phyloP scores from a whole-genome alignment of 352 stramenopile species.

The Globisporangium cylindrosporum region DNA sequence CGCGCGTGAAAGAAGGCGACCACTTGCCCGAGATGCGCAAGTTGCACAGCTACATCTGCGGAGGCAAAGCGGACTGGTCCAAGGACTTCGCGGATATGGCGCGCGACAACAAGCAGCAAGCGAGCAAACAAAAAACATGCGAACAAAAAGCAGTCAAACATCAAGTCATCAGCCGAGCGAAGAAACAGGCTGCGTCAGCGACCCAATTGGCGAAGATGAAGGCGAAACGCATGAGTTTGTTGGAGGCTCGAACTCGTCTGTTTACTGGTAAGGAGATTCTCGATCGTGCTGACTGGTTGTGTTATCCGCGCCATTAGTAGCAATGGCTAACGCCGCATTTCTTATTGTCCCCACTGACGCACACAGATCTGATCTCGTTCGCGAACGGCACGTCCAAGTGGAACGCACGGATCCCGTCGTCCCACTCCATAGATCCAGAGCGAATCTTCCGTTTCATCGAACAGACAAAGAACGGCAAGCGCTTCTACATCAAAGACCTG shows the following conservation, averaged over 20 bases:
- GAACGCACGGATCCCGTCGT: conserved; percentile 56
- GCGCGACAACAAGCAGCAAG: background rate
- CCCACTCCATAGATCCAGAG: conserved; percentile 43
- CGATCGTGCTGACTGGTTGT: background rate
- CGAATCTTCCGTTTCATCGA: conserved; percentile 73
- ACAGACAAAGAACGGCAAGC: conserved; percentile 55
- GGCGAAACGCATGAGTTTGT: conserved; percentile 44
- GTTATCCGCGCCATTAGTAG: background rate
- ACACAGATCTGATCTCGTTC: conserved; percentile 54
- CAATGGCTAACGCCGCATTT: background rate
- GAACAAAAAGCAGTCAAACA: background rate
- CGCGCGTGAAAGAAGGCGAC: conserved; percentile 36
- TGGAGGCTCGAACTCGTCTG: conserved; percentile 46
- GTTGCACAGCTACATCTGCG: conserved; percentile 63
- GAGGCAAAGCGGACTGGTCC: conserved; percentile 59
- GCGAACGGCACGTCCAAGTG: conserved; percentile 62
- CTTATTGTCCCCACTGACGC: background rate
- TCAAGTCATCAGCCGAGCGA: conserved; percentile 10
- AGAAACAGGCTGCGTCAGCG: conserved; percentile 9
- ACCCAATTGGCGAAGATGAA: conserved; percentile 24
- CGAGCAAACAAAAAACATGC: background rate
- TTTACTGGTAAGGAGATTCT: conserved; percentile 25
- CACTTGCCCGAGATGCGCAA: conserved; percentile 52
- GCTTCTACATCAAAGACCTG: conserved; percentile 55
- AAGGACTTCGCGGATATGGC: conserved; percentile 27